Percentiles rank a stretch among this genome's conserved stretches.
These are phyloP conservation scores for Salix udensis DNA, from an alignment of 345 rosid species.

Conservation along the genomic window DNA sequence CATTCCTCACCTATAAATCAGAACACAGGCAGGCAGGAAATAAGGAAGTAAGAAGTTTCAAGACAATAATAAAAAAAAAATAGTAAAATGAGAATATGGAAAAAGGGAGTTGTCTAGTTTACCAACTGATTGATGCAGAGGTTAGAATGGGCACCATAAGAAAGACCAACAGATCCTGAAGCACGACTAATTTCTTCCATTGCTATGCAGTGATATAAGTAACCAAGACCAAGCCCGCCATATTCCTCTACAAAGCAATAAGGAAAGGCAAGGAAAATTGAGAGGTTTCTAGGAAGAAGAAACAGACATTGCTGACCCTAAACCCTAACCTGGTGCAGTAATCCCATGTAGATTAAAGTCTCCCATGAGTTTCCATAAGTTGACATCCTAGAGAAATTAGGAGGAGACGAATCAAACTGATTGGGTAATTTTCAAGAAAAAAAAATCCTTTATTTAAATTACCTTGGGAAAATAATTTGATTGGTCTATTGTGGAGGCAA, in stretches of 20 bases:
- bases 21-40: neutral
- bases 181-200: conserved; percentile 93
- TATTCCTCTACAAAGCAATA: conserved; percentile 60
- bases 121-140: conserved; percentile 95
- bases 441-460: neutral
- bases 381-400: conserved; percentile 50
- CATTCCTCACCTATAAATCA: conserved; percentile 71
- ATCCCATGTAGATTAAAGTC: conserved; percentile 92
- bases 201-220: conserved; percentile 85
- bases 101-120: conserved; percentile 9
- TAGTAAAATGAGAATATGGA: neutral
- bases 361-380: conserved; percentile 94
- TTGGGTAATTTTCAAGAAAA: no score
- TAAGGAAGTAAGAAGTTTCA: neutral
- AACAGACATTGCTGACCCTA: neutral
- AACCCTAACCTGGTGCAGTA: conserved; percentile 69
- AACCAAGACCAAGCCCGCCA: conserved; percentile 97
- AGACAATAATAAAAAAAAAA: neutral
- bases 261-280: neutral
- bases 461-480: conserved; percentile 86
- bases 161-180: conserved; percentile 82
- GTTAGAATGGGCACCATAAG: conserved; percentile 95
- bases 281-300: neutral
- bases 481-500: conserved; percentile 65
- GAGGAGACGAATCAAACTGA: neutral